Evolutionary conservation across 2,329 filamentous ascomycete genomes (phyloP).

Genomic region (Neophaeococcomyces aloes): DNA sequence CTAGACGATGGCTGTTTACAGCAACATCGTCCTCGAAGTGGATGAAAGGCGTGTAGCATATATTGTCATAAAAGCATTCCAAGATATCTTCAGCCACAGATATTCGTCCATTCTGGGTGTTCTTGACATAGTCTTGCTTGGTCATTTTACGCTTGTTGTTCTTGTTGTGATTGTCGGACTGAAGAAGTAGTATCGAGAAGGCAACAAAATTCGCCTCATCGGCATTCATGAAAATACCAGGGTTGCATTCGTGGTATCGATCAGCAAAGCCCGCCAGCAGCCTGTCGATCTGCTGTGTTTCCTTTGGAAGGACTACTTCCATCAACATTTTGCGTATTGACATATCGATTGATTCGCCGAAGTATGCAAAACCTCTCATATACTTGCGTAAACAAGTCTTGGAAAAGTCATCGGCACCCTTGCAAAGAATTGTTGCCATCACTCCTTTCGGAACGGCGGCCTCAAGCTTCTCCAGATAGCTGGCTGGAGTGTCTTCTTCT

Average conservation of each 20-base stretch:
- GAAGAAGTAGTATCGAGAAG: constrained; percentile 89
- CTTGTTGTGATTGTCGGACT: constrained; percentile 99
- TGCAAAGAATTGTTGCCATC: constrained; percentile 76
- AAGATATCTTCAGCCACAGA: constrained; percentile 67
- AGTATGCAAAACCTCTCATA: constrained; percentile 90
- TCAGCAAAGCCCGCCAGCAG: constrained; percentile 91
- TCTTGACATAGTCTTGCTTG: constrained; percentile 87
- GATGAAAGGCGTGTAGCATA: constrained; percentile 95
- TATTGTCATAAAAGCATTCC: constrained; percentile 97
- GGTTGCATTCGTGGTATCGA: constrained; percentile 95
- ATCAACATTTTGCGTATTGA: constrained; percentile 88
- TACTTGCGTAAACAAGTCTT: constrained; percentile 80
- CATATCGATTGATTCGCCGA: constrained; percentile 97
- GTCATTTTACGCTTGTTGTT: constrained; percentile 99
- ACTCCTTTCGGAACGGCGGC: constrained; percentile 67
- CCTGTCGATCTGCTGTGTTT: constrained; percentile 95
- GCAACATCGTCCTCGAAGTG: constrained; percentile 89
- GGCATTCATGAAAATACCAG: constrained; percentile 61
- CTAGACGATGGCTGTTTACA: constrained; percentile 61
- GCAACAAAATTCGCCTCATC: constrained; percentile 98
- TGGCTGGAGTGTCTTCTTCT: constrained; percentile 81
- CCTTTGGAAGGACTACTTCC: constrained; percentile 90
- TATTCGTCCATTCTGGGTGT: constrained; percentile 84
- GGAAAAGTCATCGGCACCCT: constrained; percentile 74
- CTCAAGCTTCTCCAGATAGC: constrained; percentile 76